Evolutionary conservation across 192 early-diverging fungal genomes (phyloP).

Genomic region (Coemansia sp.): DNA sequence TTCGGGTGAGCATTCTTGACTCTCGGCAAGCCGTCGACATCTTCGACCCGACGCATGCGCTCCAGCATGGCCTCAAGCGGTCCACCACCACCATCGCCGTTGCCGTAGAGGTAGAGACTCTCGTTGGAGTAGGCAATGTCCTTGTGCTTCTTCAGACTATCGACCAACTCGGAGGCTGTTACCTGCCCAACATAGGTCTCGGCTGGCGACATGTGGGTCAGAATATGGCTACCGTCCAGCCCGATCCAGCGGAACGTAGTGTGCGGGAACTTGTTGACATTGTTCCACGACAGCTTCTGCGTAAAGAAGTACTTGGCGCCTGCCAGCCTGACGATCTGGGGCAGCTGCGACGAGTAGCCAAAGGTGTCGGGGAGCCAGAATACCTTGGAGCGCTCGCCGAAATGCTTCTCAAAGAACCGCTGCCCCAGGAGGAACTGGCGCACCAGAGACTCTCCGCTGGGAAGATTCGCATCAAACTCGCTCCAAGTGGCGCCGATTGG

Average conservation of each 20-base stretch:
- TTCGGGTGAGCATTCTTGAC: conserved; percentile 75
- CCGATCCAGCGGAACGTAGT: conserved; percentile 96
- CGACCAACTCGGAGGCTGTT: conserved; percentile 56
- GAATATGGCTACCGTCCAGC: conserved; percentile 76
- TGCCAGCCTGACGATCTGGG: conserved; percentile 81
- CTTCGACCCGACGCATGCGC: conserved; percentile 68
- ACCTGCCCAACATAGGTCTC: conserved; percentile 79
- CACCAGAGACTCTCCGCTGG: conserved; percentile 90
- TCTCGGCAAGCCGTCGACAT: conserved; percentile 73
- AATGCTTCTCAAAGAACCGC: conserved; percentile 79
- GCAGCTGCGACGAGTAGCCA: conserved; percentile 88
- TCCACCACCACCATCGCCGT: conserved; percentile 97
- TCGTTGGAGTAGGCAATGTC: conserved; percentile 84
- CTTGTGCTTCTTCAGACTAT: conserved; percentile 80
- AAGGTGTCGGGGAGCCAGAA: conserved; percentile 97
- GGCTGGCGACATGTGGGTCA: conserved; percentile 89
- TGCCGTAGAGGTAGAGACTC: conserved; percentile 87
- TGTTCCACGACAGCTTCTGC: conserved; percentile 99
- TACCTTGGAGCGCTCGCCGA: conserved; percentile 66
- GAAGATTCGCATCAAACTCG: conserved; percentile 98
- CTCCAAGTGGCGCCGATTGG: conserved; percentile 96
- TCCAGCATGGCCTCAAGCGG: conserved; percentile 82
- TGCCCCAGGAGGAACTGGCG: conserved; percentile 95
- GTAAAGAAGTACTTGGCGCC: conserved; percentile 96
- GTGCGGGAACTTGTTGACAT: conserved; percentile 98